These are phyloP conservation scores for Ceratocystiopsis brevicomis DNA, from an alignment of 2,329 filamentous ascomycete species.

Conservation along the genomic window DNA sequence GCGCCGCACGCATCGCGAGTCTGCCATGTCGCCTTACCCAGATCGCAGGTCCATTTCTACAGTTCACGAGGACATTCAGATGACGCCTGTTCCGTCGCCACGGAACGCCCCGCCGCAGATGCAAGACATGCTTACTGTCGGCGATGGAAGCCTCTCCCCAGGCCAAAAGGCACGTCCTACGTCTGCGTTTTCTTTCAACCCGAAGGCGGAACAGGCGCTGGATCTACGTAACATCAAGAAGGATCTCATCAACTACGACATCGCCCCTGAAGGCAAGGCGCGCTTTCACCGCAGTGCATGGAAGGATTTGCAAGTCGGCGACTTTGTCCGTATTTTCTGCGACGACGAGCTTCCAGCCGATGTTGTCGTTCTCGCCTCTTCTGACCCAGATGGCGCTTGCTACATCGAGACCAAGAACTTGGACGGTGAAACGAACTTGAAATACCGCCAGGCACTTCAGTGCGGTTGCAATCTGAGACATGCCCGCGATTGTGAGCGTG, in stretches of 20 bases:
- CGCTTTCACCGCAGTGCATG: conserved; percentile 84
- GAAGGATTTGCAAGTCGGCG: conserved; percentile 90
- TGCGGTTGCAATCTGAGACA: conserved; percentile 70
- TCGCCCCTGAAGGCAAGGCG: conserved; percentile 47
- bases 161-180: conserved; percentile 16
- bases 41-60: conserved; percentile 31
- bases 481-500: conserved; percentile 77
- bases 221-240: conserved; percentile 28
- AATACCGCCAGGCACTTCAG: conserved; percentile 78
- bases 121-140: conserved; percentile 19
- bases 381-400: conserved; percentile 82
- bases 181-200: conserved; percentile 17
- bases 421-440: conserved; percentile 94
- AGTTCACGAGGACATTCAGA: conserved; percentile 59
- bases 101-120: conserved; percentile 18
- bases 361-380: conserved; percentile 78
- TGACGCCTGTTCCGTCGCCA: conserved; percentile 85
- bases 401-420: conserved; percentile 97
- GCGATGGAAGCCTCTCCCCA: conserved; percentile 15
- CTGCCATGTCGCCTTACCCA: conserved; percentile 32
- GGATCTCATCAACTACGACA: conserved; percentile 53
- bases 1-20: conserved; percentile 31
- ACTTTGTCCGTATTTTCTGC: conserved; percentile 92
- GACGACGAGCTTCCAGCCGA: conserved; percentile 92
- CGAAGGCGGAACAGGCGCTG: conserved; percentile 12